Percentiles rank a stretch among this genome's conserved stretches.
Evolutionary conservation across 2,329 filamentous ascomycete genomes (phyloP).

Genomic region (Hymenotorrendiella dingleyae): DNA sequence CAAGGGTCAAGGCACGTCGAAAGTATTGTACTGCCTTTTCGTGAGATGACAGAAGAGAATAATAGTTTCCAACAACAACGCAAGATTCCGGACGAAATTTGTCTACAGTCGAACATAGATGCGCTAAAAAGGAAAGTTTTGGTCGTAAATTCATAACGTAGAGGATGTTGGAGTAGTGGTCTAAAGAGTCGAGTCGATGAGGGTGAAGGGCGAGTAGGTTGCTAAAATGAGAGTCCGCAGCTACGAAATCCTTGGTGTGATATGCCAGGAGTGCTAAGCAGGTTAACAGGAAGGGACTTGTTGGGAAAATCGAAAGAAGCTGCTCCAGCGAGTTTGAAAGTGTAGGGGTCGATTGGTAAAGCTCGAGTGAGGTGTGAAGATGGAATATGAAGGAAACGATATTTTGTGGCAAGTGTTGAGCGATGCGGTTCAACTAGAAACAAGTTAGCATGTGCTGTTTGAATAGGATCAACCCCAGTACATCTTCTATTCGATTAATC

Average conservation of each 20-base stretch:
- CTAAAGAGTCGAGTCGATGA: conserved; percentile 77
- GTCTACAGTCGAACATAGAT: conserved; percentile 84
- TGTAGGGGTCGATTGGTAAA: conserved; percentile 77
- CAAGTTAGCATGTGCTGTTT: conserved; percentile 25
- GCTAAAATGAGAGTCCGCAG: conserved; percentile 63
- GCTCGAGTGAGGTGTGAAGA: conserved; percentile 81
- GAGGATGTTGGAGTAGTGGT: conserved; percentile 95
- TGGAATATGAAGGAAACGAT: conserved; percentile 94
- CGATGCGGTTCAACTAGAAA: conserved; percentile 62
- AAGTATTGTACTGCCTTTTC: conserved; percentile 99
- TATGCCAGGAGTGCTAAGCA: conserved; percentile 85
- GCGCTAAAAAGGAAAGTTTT: conserved; percentile 86
- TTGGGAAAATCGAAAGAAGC: conserved; percentile 78
- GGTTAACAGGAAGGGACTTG: conserved; percentile 82
- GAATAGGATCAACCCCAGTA: conserved; percentile 37
- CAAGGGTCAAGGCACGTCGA: conserved; percentile 81
- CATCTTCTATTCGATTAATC: conserved; percentile 73
- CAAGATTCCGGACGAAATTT: conserved; percentile 96
- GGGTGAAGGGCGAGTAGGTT: conserved; percentile 71
- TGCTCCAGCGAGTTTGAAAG: conserved; percentile 71
- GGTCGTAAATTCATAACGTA: conserved; percentile 87
- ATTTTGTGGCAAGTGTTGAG: conserved; percentile 73
- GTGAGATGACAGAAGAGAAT: conserved; percentile 87
- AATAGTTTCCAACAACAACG: conserved; percentile 96
- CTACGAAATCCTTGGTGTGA: conserved; percentile 76